Evolutionary conservation across 1,139 yeast genomes (phyloP), one percentile per base, ranked within the genome.

Genomic region (Candida sp.): DNA sequence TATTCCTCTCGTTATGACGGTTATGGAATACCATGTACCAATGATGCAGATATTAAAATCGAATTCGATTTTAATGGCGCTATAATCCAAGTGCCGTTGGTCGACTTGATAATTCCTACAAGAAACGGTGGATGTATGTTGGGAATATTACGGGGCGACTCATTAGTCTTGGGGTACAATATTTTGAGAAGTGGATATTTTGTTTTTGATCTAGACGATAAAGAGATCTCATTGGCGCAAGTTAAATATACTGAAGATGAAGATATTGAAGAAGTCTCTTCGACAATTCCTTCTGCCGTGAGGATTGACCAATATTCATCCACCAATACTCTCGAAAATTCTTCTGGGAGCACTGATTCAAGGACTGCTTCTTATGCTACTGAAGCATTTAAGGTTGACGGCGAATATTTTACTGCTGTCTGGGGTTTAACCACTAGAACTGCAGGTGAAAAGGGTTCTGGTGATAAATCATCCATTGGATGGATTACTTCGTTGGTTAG

Each of bases 191-290:
- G 29, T 25, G 29, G 29, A 25, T 25, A 25, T 25, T 25, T 25
- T 25, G 29, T 30, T 38, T 23, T 38, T 21, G 40, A 38, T 38
- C 29, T 38, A 19, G 40, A 38, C 29, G 35, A 38, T 15, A 22
- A 19, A 9, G 40, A 38, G 29, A 34, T 38, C 19, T 25, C 21
- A 21, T 7, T 38, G 4, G 40, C 40, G 11, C 40, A 38, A 41
- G 84, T 82, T 5, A 65, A 64, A 44, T 56, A 58, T 38, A 58
- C 77, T 7, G 52, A 56, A 25, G 63, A 63, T 4, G 76, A 71
- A 44, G 60, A 72, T 40, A 69, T 81, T 39, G 79, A 74, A 47
- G 65, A 61, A 2, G 70, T 53, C 37, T 25, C 29, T 6, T 25
- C 29, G 6, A 25, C 29, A 6, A 9, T 25, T 6, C 29, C 29